Percentiles rank a stretch among this genome's conserved stretches.
phyloP scores from a whole-genome alignment of 495 filamentous ascomycete species.

The Penicillium turbatum region DNA sequence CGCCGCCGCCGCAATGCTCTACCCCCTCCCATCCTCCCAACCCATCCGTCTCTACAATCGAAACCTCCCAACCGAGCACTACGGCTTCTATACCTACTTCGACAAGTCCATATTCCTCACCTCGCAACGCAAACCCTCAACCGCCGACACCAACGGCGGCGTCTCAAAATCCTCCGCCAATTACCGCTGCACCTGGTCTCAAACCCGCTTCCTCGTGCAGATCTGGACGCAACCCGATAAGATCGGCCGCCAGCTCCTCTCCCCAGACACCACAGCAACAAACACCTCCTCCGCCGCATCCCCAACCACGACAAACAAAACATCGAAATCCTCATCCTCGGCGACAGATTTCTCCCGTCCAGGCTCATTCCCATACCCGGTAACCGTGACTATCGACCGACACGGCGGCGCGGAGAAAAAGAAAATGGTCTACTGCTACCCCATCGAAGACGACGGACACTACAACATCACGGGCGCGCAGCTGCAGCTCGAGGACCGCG shows the following conservation, averaged over 20 bases:
- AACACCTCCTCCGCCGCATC: constrained; percentile 16
- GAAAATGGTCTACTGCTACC: constrained; percentile 72
- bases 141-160: constrained; percentile 61
- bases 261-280: constrained; percentile 18
- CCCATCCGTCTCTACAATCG: constrained; percentile 84
- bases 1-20: constrained; percentile 65
- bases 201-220: constrained; percentile 82
- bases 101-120: constrained; percentile 80
- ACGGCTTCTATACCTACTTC: constrained; percentile 91
- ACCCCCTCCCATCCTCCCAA: constrained; percentile 63
- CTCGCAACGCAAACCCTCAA: constrained; percentile 40
- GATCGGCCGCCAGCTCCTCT: constrained; percentile 42
- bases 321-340: constrained; percentile 35
- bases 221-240: constrained; percentile 70
- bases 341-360: constrained; percentile 56
- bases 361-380: constrained; percentile 79
- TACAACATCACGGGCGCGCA: constrained; percentile 50
- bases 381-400: constrained; percentile 76
- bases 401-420: constrained; percentile 61
- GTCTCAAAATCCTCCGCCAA: constrained; percentile 54
- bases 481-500: constrained; percentile 56
- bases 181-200: constrained; percentile 70
- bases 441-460: constrained; percentile 46
- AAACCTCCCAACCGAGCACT: constrained; percentile 74
- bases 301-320: constrained; percentile 14